Evolutionary conservation across 164 flowering plant genomes (phyloP), one percentile per base, ranked within the genome.

Genomic region (Saururus chinensis): DNA sequence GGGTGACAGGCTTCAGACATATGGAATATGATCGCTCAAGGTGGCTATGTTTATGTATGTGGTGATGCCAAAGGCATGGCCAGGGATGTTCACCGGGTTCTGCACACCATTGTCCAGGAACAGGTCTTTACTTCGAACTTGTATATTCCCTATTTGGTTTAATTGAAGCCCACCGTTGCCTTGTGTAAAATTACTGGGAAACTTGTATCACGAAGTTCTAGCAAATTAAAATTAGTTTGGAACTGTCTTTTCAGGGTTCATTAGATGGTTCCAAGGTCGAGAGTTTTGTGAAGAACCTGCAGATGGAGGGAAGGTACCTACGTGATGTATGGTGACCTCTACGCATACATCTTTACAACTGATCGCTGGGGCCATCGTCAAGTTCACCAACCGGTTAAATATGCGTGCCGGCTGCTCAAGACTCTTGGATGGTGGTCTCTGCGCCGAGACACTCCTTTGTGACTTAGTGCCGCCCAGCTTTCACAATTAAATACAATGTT

Each of bases 41-140:
- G 97, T 57, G 99, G 69, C 26, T 89, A 91, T 64, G 0, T 95
- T 24, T 95, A 88, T 41, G 99, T 95, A 5, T 95, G 99, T 71
- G 99, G 99, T 70, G 99, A 95, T 81, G 99, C 99, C 70, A 95
- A 95, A 79, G 95, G 99, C 82, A 95, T 95, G 99, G 97, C 97
- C 60, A 81, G 65, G 63, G 97, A 91, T 62, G 97, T 95, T 40
- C 99, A 95, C 71, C 72, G 97, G 68, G 77, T 88, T 41, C 84
- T 95, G 37, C 99, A 95, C 76, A 85, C 89, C n/a, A 89, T 95
- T 66, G 84, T 71, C 24, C 92, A 88, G 62, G 96, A 95, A 68
- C 99, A 95, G 99, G 99, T 93, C 75, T 56, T 24, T 11, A 13
- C 37, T 30, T 2, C 6, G 37, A 30, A 30, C 37, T 30, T 30